Percentiles rank a stretch among this genome's conserved stretches.
Conservation (phyloP, 148 eudicot genomes). For the Chenopodium suecicum region DNA sequence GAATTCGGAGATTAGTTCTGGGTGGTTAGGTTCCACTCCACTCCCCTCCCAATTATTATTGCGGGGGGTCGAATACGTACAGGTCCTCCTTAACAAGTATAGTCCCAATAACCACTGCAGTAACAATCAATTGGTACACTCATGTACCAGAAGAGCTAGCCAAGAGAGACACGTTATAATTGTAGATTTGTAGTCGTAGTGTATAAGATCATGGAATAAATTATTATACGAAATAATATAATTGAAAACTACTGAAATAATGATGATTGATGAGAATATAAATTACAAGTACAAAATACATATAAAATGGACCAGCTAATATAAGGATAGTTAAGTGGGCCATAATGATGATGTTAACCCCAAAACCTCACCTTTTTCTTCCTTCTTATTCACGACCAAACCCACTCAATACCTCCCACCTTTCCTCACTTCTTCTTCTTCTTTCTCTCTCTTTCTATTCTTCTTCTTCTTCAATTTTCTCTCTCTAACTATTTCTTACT, state of each 20-base stretch:
- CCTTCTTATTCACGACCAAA: conserved; percentile 75
- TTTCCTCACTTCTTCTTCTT: neutral
- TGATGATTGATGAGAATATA: neutral
- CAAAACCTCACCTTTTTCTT: conserved; percentile 51
- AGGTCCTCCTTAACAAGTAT: too few relatives aligned
- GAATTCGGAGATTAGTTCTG: too few relatives aligned
- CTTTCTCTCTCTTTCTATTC: neutral
- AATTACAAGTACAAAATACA: neutral
- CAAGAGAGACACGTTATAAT: neutral
- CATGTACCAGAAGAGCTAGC: too few relatives aligned
- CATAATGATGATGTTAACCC: conserved; percentile 13
- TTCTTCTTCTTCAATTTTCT: neutral
- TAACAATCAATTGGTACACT: too few relatives aligned
- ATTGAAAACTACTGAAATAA: too few relatives aligned
- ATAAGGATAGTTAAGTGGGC: conserved; percentile 8
- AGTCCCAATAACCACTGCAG: too few relatives aligned
- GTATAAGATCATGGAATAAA: too few relatives aligned
- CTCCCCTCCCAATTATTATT: too few relatives aligned
- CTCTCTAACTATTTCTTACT: neutral
- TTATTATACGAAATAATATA: too few relatives aligned
- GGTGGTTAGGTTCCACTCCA: too few relatives aligned
- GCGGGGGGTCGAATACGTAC: too few relatives aligned
- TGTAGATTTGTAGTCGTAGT: neutral
- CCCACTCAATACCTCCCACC: conserved; percentile 21
- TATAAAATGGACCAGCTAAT: neutral